phyloP scores from a whole-genome alignment of 2,329 filamentous ascomycete species.

The Ascochyta fabae region DNA sequence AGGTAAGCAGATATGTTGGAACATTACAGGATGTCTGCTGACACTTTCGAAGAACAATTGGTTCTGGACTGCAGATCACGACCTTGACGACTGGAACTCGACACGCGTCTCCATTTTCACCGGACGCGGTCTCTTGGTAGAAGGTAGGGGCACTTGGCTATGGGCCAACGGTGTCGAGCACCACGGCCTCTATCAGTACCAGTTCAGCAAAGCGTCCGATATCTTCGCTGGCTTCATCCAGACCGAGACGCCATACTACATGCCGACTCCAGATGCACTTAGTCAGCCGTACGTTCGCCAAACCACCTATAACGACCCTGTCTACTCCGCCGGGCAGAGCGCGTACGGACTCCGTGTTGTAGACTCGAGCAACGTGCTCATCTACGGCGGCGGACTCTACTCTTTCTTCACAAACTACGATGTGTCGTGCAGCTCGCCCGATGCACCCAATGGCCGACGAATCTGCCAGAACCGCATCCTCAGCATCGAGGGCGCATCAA shows the following conservation, averaged over 20 bases:
- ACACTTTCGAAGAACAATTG: slow-evolving; percentile 15
- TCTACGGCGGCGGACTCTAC: slow-evolving; percentile 73
- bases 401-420: slow-evolving; percentile 72
- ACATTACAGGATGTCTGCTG: not conserved
- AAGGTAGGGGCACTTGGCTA: slow-evolving; percentile 57
- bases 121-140: slow-evolving; percentile 81
- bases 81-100: slow-evolving; percentile 78
- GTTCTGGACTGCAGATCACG: slow-evolving; percentile 78
- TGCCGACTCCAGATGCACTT: slow-evolving; percentile 77
- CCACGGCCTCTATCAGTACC: slow-evolving; percentile 77
- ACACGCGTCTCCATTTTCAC: slow-evolving; percentile 83
- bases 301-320: slow-evolving; percentile 68
- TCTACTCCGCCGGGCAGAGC: slow-evolving; percentile 58
- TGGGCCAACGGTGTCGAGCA: slow-evolving; percentile 75
- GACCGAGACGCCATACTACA: slow-evolving; percentile 86
- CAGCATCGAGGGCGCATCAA: slow-evolving; percentile 53
- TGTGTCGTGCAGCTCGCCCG: slow-evolving; percentile 41
- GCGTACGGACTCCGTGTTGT: slow-evolving; percentile 71
- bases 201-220: slow-evolving; percentile 76
- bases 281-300: slow-evolving; percentile 64
- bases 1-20: slow-evolving; percentile 56
- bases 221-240: slow-evolving; percentile 86
- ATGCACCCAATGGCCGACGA: slow-evolving; percentile 39
- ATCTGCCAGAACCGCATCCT: slow-evolving; percentile 60
- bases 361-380: slow-evolving; percentile 61